A percentile compares a stretch with the other conserved stretches of the same genome.
These are phyloP conservation scores for Aspergillus sparsus DNA, from an alignment of 495 filamentous ascomycete genomes.

Conservation along the genomic window DNA sequence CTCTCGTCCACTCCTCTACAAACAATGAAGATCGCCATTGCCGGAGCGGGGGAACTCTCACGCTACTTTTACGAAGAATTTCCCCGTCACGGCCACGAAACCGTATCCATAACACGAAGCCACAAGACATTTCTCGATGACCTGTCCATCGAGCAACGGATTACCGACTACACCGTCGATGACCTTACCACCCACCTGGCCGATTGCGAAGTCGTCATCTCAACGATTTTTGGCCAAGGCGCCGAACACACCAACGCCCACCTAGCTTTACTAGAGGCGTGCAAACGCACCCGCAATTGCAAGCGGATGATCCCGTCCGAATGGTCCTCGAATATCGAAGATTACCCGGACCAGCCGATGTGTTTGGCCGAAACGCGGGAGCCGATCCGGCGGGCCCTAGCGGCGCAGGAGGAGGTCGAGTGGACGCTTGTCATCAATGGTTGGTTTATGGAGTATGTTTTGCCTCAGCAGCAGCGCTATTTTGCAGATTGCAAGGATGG, in stretches of 20 bases:
- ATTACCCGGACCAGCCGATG: slow-evolving; percentile 15
- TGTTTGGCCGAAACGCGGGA: slow-evolving; percentile 10
- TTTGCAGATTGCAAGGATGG: slow-evolving; percentile 3
- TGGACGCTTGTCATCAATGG: slow-evolving; percentile 19
- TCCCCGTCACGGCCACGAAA: slow-evolving; percentile 6
- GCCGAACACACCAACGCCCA: slow-evolving; percentile 7
- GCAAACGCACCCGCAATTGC: slow-evolving; percentile 8
- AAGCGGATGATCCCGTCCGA: slow-evolving; percentile 20
- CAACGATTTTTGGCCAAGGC: slow-evolving; percentile 11
- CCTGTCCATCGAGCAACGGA: slow-evolving; percentile 5
- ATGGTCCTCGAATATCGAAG: slow-evolving; percentile 17
- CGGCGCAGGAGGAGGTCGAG: slow-evolving; percentile 10
- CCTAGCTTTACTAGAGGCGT: slow-evolving; percentile 19
- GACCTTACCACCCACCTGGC: not conserved
- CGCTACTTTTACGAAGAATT: slow-evolving; percentile 20
- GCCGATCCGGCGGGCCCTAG: slow-evolving; percentile 10
- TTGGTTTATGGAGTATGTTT: slow-evolving; percentile 20
- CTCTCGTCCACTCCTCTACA: not conserved
- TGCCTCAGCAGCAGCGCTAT: slow-evolving; percentile 4
- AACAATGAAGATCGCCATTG: slow-evolving; percentile 22
- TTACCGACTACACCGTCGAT: slow-evolving; percentile 18
- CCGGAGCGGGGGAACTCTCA: slow-evolving; percentile 18
- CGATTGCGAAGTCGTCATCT: slow-evolving; percentile 21
- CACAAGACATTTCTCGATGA: slow-evolving; percentile 10
- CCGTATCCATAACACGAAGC: slow-evolving; percentile 15